These are phyloP conservation scores for Fusarium redolens DNA, from an alignment of 2,329 filamentous ascomycete genomes.

Conservation along the genomic window DNA sequence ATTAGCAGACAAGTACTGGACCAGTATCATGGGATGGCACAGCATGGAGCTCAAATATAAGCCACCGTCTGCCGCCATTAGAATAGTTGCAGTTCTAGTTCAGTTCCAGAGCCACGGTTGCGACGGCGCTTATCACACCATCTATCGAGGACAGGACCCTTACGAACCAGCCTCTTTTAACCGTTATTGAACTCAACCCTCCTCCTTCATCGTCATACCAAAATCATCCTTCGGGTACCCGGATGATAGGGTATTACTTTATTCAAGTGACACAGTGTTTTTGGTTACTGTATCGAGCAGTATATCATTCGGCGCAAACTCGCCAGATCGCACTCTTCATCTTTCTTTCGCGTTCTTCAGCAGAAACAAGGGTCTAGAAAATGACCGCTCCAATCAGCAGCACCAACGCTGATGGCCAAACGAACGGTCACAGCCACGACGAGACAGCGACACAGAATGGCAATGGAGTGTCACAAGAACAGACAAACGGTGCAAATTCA, in stretches of 20 bases:
- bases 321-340: conserved; percentile 1
- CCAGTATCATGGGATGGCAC: not conserved
- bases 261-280: conserved; percentile 8
- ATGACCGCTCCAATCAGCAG: conserved; percentile 33
- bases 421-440: conserved; percentile 21
- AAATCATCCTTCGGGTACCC: not conserved
- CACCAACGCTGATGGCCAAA: conserved; percentile 14
- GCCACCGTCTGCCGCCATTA: conserved; percentile 27
- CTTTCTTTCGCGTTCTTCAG: conserved; percentile 2
- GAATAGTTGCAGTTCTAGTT: conserved; percentile 8
- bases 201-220: conserved; percentile 1
- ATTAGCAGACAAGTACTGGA: not conserved
- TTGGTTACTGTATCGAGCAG: not conserved
- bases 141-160: conserved; percentile 3
- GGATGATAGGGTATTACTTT: not conserved
- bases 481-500: not conserved
- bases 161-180: conserved; percentile 31
- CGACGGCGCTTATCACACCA: conserved; percentile 41
- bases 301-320: conserved; percentile 19
- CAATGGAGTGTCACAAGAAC: conserved; percentile 8
- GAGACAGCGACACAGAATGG: conserved; percentile 5
- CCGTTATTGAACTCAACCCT: conserved; percentile 14
- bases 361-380: conserved; percentile 8
- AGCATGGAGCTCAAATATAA: conserved; percentile 31
- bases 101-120: conserved; percentile 16